A percentile compares a stretch with the other conserved stretches of the same genome.
Evolutionary conservation across 23 red algal species (phyloP).

Genomic region (Pyropia yezoensis): DNA sequence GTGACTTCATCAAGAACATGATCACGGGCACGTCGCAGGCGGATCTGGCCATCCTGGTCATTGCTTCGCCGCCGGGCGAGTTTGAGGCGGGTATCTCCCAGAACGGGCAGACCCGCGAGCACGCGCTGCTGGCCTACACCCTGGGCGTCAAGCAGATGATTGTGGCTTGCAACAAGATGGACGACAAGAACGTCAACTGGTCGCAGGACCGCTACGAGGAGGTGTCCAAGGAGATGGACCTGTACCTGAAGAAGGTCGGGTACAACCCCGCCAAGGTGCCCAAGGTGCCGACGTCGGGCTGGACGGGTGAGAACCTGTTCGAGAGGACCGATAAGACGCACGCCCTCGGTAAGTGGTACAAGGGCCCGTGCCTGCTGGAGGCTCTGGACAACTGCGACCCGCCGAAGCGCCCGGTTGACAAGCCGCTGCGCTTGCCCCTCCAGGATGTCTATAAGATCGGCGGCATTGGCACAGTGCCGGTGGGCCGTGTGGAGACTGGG

Average conservation of each 20-base stretch:
- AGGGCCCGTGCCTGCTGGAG: conserved; percentile 34
- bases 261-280: conserved; percentile 73
- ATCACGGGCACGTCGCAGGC: conserved; percentile 82
- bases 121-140: conserved; percentile 68
- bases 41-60: conserved; percentile 83
- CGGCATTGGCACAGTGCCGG: conserved; percentile 94
- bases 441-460: conserved; percentile 99
- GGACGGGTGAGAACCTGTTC: conserved; percentile 97
- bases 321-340: conserved; percentile 8
- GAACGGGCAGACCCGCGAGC: conserved; percentile 80
- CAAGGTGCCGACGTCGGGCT: conserved; percentile 90
- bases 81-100: conserved; percentile 73
- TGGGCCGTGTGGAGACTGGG: conserved; percentile 96
- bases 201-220: conserved; percentile 83
- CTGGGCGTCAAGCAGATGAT: conserved; percentile 93
- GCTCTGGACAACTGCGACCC: conserved; percentile 30
- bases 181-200: conserved; percentile 86
- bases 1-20: conserved; percentile 91
- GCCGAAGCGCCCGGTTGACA: conserved; percentile 34
- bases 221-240: conserved; percentile 78
- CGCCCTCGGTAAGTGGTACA: conserved; percentile 38
- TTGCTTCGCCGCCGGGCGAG: conserved; percentile 59
- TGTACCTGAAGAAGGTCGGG: conserved; percentile 90
- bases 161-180: conserved; percentile 99
- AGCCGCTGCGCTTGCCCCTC: conserved; percentile 78